A percentile compares a stretch with the other conserved stretches of the same genome.
phyloP scores from a whole-genome alignment of 495 filamentous ascomycete genomes.

The Neurospora sp. region DNA sequence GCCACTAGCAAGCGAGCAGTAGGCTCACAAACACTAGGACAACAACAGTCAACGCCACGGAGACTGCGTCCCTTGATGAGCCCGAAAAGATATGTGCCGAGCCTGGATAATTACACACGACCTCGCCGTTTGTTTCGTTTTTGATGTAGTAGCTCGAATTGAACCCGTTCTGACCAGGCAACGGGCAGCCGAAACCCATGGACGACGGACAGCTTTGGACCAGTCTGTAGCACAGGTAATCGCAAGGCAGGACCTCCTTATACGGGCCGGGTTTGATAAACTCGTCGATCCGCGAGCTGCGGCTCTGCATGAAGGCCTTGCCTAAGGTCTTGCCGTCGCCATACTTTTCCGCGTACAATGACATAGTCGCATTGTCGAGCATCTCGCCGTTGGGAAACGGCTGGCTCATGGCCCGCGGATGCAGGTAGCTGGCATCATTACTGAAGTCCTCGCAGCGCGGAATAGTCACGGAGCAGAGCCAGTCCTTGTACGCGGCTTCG shows the following conservation, averaged over 20 bases:
- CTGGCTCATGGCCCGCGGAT: slow-evolving; percentile 57
- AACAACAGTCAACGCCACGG: slow-evolving; percentile 7
- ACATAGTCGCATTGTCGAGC: slow-evolving; percentile 22
- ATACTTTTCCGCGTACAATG: slow-evolving; percentile 20
- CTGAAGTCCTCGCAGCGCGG: slow-evolving; percentile 83
- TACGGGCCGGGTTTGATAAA: slow-evolving; percentile 75
- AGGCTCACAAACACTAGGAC: slow-evolving; percentile 7
- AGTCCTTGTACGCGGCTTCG: slow-evolving; percentile 70
- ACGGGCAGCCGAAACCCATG: slow-evolving; percentile 70
- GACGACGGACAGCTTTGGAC: slow-evolving; percentile 75
- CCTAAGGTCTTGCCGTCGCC: neutral
- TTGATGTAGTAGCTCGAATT: slow-evolving; percentile 53
- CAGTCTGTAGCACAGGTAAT: slow-evolving; percentile 71
- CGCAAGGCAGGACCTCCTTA: slow-evolving; percentile 82
- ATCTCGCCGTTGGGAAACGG: slow-evolving; percentile 62
- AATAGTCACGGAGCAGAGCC: slow-evolving; percentile 90
- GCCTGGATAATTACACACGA: slow-evolving; percentile 40
- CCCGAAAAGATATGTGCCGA: slow-evolving; percentile 27
- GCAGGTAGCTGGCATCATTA: slow-evolving; percentile 42
- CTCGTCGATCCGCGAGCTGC: slow-evolving; percentile 63
- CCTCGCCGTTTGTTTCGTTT: slow-evolving; percentile 13
- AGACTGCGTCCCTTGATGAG: slow-evolving; percentile 7
- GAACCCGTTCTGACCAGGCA: slow-evolving; percentile 38
- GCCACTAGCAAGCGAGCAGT: neutral
- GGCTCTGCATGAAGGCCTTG: slow-evolving; percentile 39